A percentile compares a stretch with the other conserved stretches of the same genome.
Evolutionary conservation across 345 rosid genomes (phyloP).

Genomic region (Fremontodendron californicum): DNA sequence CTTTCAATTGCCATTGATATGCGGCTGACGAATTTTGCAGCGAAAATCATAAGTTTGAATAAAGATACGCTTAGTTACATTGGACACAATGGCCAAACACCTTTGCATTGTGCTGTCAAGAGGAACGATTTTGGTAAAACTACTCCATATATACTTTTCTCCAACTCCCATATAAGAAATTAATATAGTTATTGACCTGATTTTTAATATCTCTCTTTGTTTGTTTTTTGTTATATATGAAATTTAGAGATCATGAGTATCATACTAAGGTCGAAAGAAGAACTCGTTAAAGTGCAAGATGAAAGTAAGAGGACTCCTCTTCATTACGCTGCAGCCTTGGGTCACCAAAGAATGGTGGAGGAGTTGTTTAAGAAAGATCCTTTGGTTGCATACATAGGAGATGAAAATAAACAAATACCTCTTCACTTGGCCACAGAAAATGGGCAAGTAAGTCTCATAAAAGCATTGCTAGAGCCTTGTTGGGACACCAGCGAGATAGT

Average conservation of each 20-base stretch:
- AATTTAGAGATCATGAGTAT: not conserved
- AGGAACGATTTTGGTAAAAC: not conserved
- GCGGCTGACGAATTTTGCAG: not conserved
- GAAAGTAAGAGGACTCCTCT: not conserved
- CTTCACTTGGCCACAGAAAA: slow-evolving; percentile 7
- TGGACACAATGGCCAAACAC: not conserved
- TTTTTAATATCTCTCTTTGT: not conserved
- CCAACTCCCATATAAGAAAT: not conserved
- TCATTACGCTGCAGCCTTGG: slow-evolving; percentile 10
- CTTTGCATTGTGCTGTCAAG: not conserved
- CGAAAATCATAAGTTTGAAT: not conserved
- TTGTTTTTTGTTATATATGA: not conserved
- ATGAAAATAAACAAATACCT: not conserved
- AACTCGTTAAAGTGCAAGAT: not conserved
- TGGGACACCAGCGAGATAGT: not conserved
- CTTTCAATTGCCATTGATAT: not conserved
- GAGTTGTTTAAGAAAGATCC: not conserved
- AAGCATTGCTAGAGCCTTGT: not conserved
- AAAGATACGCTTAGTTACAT: not conserved
- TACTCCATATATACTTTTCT: not conserved
- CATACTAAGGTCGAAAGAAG: not conserved
- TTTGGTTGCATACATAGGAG: not conserved
- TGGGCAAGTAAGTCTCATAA: not conserved
- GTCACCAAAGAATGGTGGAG: not conserved
- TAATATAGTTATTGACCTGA: not conserved